Evolutionary conservation across 176 grass and related monocot genomes (phyloP), one percentile per base, ranked within the genome.

Genomic region (Musa beccarii): DNA sequence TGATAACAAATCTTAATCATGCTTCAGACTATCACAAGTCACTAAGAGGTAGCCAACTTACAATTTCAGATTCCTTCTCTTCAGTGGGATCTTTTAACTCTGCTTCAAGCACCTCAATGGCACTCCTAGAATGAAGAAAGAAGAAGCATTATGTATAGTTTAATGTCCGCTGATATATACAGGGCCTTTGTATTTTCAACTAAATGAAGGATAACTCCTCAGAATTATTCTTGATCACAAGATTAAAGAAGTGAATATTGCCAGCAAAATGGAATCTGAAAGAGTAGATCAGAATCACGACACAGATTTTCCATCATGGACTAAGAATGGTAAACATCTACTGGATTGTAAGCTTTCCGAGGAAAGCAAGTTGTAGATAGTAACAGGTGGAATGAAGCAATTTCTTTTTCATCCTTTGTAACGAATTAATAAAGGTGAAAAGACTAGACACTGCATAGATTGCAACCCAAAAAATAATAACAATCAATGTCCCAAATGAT

Each of bases 21-120:
- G 28, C 22, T 14, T 11, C 14, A 22, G 3, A 54, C 11, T 10
- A 23, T 12, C 21, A 20, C 22, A 17, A 62, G 8, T 57, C n/a
- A 59, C 10, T 16, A 54, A 23, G n/a, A 53, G 10, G 17, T n/a
- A 72, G 65, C 49, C 55, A 51, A 85, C 88, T 84, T 95, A 99
- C 95, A 16, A 85, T 78, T 80, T 72, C 67, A 65, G 68, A 43
- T 54, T 84, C 86, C 82, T 86, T 53, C 52, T 76, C 34, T 62
- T 84, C 73, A 67, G 64, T 63, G 76, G 67, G 68, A 81, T 74
- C 81, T 43, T 82, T 83, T 79, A 99, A 57, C 74, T 62, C 79
- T 85, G 80, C 29, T 91, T 95, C 88, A 84, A 99, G 85, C 78
- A 92, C 75, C 78, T 95, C 96, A 67, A 99, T 83, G 19, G 96